A percentile compares a stretch with the other conserved stretches of the same genome.
Evolutionary conservation across 352 stramenopile genomes (phyloP).

Genomic region (Blastocystis sp.): DNA sequence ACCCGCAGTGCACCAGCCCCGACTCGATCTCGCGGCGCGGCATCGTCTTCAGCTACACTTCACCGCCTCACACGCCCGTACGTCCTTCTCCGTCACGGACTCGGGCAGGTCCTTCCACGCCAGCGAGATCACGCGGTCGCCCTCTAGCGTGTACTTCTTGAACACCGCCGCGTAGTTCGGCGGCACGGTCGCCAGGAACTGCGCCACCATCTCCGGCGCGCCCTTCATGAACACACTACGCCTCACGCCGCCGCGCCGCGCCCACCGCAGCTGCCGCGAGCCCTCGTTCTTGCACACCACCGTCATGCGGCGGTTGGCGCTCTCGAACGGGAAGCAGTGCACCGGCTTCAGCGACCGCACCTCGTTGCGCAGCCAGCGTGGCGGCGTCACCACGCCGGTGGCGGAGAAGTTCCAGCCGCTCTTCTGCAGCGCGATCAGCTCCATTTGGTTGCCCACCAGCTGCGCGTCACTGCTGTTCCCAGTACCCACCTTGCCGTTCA

Average conservation of each 20-base stretch:
- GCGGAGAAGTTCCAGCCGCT: constrained; percentile 82
- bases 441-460: constrained; percentile 92
- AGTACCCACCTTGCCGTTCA: constrained; percentile 82
- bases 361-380: constrained; percentile 78
- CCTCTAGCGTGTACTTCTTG: constrained; percentile 76
- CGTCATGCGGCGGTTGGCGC: constrained; percentile 57
- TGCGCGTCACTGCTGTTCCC: not conserved
- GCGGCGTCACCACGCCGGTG: constrained; percentile 63
- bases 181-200: constrained; percentile 82
- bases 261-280: not conserved
- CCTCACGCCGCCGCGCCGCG: not conserved
- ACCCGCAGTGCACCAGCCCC: constrained; percentile 89
- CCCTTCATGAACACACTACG: constrained; percentile 90
- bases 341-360: constrained; percentile 62
- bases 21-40: constrained; percentile 84
- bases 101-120: constrained; percentile 85
- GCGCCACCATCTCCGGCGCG: constrained; percentile 87
- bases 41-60: constrained; percentile 72
- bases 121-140: constrained; percentile 87
- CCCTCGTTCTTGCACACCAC: constrained; percentile 48
- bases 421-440: constrained; percentile 90
- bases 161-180: constrained; percentile 80
- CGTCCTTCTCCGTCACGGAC: not conserved
- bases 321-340: constrained; percentile 59
- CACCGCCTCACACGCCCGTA: not conserved